A percentile compares a stretch with the other conserved stretches of the same genome.
These are phyloP conservation scores for Cryptosporidium sp. DNA, from an alignment of 169 alveolate species.

Conservation along the genomic window DNA sequence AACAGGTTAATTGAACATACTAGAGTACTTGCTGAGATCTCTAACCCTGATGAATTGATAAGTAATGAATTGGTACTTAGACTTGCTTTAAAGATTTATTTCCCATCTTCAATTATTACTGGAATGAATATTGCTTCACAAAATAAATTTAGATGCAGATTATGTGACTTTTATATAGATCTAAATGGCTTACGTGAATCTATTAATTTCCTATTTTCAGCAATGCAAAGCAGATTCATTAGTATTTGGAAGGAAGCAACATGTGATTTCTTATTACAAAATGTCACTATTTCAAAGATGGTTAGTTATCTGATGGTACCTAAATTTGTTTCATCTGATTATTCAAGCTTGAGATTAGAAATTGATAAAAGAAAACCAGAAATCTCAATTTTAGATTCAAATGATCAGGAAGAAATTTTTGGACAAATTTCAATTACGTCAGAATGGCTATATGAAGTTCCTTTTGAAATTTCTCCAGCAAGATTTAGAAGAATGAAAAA, in stretches of 20 bases:
- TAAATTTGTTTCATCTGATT: constrained; percentile 17
- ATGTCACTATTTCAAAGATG: constrained; percentile 16
- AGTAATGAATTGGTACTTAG: constrained; percentile 1
- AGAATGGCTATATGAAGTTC: constrained; percentile 41
- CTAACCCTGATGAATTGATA: not conserved
- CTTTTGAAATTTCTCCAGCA: constrained; percentile 39
- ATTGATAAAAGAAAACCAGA: not conserved
- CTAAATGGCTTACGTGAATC: not conserved
- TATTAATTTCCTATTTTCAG: constrained; percentile 41
- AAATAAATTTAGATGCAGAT: constrained; percentile 8
- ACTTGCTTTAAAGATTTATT: constrained; percentile 26
- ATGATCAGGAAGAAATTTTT: constrained; percentile 17
- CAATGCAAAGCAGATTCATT: constrained; percentile 34
- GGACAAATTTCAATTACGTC: constrained; percentile 10
- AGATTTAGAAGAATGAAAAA: constrained; percentile 11
- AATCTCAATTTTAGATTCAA: constrained; percentile 19
- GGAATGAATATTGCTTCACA: not conserved
- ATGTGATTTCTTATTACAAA: constrained; percentile 44
- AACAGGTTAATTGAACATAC: constrained; percentile 13
- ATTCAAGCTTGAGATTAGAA: not conserved
- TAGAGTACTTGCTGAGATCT: constrained; percentile 23
- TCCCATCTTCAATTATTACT: constrained; percentile 40
- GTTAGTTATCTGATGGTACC: constrained; percentile 53
- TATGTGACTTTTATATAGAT: constrained; percentile 11
- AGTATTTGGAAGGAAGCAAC: constrained; percentile 60